These are phyloP conservation scores for Neovahlkampfia damariscottae DNA, from an alignment of 78 protist species.

Conservation along the genomic window DNA sequence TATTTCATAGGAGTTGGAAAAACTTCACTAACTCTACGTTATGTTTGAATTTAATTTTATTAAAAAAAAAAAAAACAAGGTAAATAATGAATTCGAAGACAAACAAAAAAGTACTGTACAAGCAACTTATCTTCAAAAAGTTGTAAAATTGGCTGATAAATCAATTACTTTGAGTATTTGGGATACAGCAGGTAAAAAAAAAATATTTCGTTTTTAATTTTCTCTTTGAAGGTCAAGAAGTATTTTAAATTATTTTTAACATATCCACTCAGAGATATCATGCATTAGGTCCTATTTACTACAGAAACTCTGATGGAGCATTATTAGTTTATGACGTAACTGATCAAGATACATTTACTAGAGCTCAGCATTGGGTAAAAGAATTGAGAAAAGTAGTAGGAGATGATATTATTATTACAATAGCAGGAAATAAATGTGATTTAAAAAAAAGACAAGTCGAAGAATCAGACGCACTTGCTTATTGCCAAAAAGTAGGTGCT, in stretches of 20 bases:
- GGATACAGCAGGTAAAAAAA: conserved; percentile 58
- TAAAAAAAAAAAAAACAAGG: too few relatives aligned
- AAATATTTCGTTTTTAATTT: not conserved
- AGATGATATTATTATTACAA: conserved; percentile 46
- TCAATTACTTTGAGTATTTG: conserved; percentile 67
- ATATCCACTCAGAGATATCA: conserved; percentile 78
- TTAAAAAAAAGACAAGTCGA: conserved; percentile 32
- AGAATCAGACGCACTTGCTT: not conserved
- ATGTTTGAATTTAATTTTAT: too few relatives aligned
- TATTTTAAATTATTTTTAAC: conserved; percentile 25
- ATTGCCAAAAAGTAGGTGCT: conserved; percentile 54
- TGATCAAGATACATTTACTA: conserved; percentile 58
- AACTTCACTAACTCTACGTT: conserved; percentile 72
- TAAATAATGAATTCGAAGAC: conserved; percentile 49
- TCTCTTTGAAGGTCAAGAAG: too few relatives aligned
- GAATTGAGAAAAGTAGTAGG: conserved; percentile 77
- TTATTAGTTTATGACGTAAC: conserved; percentile 85
- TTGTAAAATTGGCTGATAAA: conserved; percentile 50
- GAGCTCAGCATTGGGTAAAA: conserved; percentile 77
- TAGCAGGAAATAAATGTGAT: conserved; percentile 79
- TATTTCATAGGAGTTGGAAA: conserved; percentile 82
- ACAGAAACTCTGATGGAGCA: conserved; percentile 83
- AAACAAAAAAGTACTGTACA: conserved; percentile 54
- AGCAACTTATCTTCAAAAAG: conserved; percentile 58
- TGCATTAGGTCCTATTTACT: conserved; percentile 87